Base-by-base conservation (phyloP, 78 protist genomes). In the Dictyostelium citrinum region DNA sequence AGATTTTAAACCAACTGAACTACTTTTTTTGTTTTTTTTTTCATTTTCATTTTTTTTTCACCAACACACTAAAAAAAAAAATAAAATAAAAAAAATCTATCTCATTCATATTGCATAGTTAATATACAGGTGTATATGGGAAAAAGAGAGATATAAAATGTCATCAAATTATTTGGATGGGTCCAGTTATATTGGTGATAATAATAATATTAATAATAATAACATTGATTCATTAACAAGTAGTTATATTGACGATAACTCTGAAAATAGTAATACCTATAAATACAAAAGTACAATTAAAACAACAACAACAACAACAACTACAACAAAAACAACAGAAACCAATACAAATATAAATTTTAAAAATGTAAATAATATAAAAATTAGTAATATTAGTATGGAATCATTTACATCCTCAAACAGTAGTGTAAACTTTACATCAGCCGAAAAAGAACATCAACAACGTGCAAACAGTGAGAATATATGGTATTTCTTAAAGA, bases 401-500 rank as follows among this genome's bases (percentile, higher is more conserved):
- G 64, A 55, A 12, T 55, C 64, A 55, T 55, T 55, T 64, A 27
- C 35, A 27, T 64, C 72, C 2, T 10, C 72, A 2, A 27, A 17
- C 0, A 27, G 72, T 27, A 24, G 72, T 27, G 17, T 10, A 3
- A 64, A 64, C 11, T 5, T 27, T 11, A 64, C 24, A 7, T 39
- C 43, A 5, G 5, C 43, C 43, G 27, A 55, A 5, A 20, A 10
- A 0, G 64, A 55, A 20, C 64, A 55, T 6, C n/a, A 55, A 55
- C 1, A 5, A 24, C 31, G 72, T 27, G 72, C 72, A 64, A 41
- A 22, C 10, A 17, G 20, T 22, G 81, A 75, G 11, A 27, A 43
- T 41, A 43, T 75, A 22, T 77, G 83, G 83, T 77, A 45, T 46
- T 77, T 27, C 55, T 77, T 77, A 77, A 77, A 77, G 49, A 46